Conservation (phyloP, 768 basidiomycete genomes). For the Lentinus brumalis region DNA sequence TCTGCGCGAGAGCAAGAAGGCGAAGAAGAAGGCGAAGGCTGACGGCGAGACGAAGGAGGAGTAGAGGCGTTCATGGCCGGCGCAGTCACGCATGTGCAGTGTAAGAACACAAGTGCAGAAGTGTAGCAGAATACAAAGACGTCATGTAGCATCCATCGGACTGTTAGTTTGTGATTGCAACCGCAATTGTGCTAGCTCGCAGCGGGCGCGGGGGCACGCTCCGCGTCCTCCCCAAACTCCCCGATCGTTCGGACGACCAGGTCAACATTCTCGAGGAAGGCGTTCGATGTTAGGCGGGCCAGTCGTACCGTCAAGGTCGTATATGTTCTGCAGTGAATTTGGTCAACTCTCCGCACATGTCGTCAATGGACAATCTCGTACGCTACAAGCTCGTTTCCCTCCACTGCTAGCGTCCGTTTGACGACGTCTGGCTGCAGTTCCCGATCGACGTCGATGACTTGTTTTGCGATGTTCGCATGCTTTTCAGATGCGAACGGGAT, state of each 20-base stretch:
- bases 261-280: slow-evolving; percentile 88
- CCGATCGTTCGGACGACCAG: slow-evolving; percentile 80
- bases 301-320: slow-evolving; percentile 80
- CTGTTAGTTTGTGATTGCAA: slow-evolving; percentile 5
- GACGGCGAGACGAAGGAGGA: slow-evolving; percentile 44
- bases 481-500: slow-evolving; percentile 75
- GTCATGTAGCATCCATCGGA: slow-evolving; percentile 20
- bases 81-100: background rate
- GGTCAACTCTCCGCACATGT: background rate
- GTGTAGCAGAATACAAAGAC: slow-evolving; percentile 19
- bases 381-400: slow-evolving; percentile 74
- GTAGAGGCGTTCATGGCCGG: background rate
- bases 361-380: slow-evolving; percentile 39
- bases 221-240: slow-evolving; percentile 75
- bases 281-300: slow-evolving; percentile 82
- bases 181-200: slow-evolving; percentile 1
- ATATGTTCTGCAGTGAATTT: slow-evolving; percentile 55
- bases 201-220: slow-evolving; percentile 10
- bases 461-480: slow-evolving; percentile 81
- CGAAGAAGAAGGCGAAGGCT: slow-evolving; percentile 75
- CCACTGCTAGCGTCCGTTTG: slow-evolving; percentile 65
- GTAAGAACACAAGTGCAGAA: background rate
- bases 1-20: slow-evolving; percentile 90
- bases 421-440: slow-evolving; percentile 85
- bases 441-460: slow-evolving; percentile 82